Conservation (phyloP, 169 alveolate genomes). For the Plasmodium cynomolgi region DNA sequence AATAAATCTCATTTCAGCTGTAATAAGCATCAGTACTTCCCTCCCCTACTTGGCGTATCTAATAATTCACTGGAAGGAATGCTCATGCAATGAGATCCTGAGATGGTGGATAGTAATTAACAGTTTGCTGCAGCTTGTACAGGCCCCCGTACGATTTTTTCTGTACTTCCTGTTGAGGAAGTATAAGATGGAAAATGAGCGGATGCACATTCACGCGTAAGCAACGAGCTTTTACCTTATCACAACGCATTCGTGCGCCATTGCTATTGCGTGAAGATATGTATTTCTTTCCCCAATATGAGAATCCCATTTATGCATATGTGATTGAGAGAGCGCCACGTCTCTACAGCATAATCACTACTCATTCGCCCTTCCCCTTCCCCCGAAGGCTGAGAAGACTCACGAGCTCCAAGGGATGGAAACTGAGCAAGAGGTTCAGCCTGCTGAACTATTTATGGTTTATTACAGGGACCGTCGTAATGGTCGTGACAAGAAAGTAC, state of each 20-base stretch:
- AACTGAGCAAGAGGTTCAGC: constrained; percentile 78
- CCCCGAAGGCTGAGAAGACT: constrained; percentile 47
- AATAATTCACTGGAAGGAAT: constrained; percentile 72
- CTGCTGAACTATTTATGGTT: constrained; percentile 82
- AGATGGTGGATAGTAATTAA: constrained; percentile 77
- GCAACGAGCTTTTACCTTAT: neutral
- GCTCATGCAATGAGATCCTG: constrained; percentile 68
- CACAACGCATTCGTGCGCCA: neutral
- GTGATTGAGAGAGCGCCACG: neutral
- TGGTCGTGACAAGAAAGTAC: constrained; percentile 67
- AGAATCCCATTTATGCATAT: neutral
- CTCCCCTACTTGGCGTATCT: constrained; percentile 70
- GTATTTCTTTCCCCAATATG: neutral
- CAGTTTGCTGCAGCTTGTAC: constrained; percentile 64
- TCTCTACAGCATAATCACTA: neutral
- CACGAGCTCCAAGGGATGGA: constrained; percentile 82
- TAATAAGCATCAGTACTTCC: constrained; percentile 70
- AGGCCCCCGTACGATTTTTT: constrained; percentile 73
- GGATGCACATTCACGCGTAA: constrained; percentile 76
- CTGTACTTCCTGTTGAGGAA: constrained; percentile 56
- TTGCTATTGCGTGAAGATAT: neutral
- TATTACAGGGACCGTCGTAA: constrained; percentile 76
- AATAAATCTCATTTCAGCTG: constrained; percentile 72
- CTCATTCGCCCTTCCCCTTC: neutral
- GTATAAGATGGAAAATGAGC: constrained; percentile 67